Evolutionary conservation across 306 rosid species (phyloP).

Genomic region (Bauhinia variegata): DNA sequence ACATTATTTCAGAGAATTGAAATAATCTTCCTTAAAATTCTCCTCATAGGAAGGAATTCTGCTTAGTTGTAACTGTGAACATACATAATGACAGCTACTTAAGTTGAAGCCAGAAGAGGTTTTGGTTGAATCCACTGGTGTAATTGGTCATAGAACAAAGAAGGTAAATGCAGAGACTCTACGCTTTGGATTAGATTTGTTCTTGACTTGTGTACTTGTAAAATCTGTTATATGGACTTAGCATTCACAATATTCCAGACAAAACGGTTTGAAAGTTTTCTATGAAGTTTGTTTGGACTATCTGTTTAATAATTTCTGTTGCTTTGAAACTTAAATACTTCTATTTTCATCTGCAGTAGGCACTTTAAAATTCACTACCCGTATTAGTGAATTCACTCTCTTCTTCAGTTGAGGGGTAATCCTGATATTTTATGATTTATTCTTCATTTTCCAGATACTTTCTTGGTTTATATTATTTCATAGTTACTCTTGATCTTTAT

Average conservation of each 20-base stretch:
- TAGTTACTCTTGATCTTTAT: background rate
- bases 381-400: slow-evolving; percentile 66
- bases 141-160: slow-evolving; percentile 88
- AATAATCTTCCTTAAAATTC: slow-evolving; percentile 14
- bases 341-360: slow-evolving; percentile 60
- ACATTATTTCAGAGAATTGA: slow-evolving; percentile 24
- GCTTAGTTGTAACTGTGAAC: slow-evolving; percentile 20
- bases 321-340: slow-evolving; percentile 19
- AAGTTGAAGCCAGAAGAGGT: slow-evolving; percentile 72
- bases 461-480: background rate
- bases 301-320: slow-evolving; percentile 7
- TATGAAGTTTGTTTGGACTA: slow-evolving; percentile 2
- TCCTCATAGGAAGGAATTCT: slow-evolving; percentile 15
- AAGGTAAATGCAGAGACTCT: slow-evolving; percentile 54
- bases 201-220: slow-evolving; percentile 21
- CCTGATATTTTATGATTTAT: slow-evolving; percentile 15
- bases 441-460: slow-evolving; percentile 8
- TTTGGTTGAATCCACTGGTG: slow-evolving; percentile 88
- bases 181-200: slow-evolving; percentile 13
- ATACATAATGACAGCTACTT: slow-evolving; percentile 59
- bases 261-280: slow-evolving; percentile 25
- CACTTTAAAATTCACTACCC: slow-evolving; percentile 80
- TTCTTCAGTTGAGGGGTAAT: slow-evolving; percentile 69
- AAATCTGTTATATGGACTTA: slow-evolving; percentile 17
- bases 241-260: slow-evolving; percentile 21